Conservation (phyloP, 352 stramenopile genomes). For the Globisporangium spinosum region DNA sequence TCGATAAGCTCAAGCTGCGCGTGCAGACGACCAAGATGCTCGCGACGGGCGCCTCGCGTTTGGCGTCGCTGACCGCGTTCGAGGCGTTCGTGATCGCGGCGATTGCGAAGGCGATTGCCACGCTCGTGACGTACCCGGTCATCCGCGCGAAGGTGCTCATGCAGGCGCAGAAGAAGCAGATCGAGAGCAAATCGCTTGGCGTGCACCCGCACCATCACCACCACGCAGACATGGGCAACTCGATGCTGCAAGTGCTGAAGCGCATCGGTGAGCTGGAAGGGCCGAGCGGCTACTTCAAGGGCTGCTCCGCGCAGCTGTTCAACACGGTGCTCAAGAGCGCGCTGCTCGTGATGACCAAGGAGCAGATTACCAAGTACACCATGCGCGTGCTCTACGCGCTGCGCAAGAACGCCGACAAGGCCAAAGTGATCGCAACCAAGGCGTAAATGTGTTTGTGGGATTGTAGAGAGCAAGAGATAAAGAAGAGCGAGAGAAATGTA, state of each 20-base stretch:
- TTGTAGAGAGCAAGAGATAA: not conserved
- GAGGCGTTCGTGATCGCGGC: conserved; percentile 83
- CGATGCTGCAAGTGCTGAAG: conserved; percentile 67
- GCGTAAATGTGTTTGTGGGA: not conserved
- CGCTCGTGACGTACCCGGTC: conserved; percentile 83
- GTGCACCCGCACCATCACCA: conserved; percentile 34
- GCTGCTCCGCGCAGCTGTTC: conserved; percentile 74
- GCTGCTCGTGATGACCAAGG: conserved; percentile 81
- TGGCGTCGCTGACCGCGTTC: conserved; percentile 52
- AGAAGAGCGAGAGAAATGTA: not conserved
- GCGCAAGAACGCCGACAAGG: conserved; percentile 29
- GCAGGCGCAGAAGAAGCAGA: conserved; percentile 71
- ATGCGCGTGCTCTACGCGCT: conserved; percentile 69
- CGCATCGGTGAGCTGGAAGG: conserved; percentile 65
- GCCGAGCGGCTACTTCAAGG: conserved; percentile 60
- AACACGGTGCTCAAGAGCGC: conserved; percentile 85
- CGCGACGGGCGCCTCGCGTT: conserved; percentile 28
- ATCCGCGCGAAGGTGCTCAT: conserved; percentile 89
- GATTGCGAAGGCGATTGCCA: conserved; percentile 81
- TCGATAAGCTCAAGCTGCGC: conserved; percentile 80
- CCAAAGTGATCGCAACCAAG: conserved; percentile 15
- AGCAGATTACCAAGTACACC: conserved; percentile 77
- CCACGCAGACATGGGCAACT: conserved; percentile 40
- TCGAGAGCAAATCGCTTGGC: conserved; percentile 13
- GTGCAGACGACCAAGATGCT: conserved; percentile 53